These are phyloP conservation scores for Trichoderma atroviride DNA, from an alignment of 2,329 filamentous ascomycete species.

Conservation along the genomic window DNA sequence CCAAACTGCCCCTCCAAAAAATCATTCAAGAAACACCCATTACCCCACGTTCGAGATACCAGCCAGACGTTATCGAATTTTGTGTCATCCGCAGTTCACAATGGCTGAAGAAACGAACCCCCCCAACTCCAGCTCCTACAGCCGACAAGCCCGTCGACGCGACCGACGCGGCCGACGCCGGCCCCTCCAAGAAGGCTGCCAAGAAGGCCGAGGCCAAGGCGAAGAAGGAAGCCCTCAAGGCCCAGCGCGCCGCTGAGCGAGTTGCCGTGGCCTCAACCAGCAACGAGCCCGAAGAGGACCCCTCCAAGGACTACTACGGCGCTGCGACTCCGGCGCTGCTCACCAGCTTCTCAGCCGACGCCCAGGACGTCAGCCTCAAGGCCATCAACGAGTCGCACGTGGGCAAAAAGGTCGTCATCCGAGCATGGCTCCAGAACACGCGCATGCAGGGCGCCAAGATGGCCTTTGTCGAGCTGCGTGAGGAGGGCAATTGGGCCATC, in stretches of 20 bases:
- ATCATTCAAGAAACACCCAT: conserved; percentile 11
- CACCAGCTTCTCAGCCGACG: conserved; percentile 44
- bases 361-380: conserved; percentile 62
- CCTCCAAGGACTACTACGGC: conserved; percentile 79
- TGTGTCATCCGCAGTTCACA: not conserved
- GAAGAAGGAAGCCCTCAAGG: conserved; percentile 84
- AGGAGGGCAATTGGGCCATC: conserved; percentile 71
- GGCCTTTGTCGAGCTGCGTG: conserved; percentile 79
- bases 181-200: conserved; percentile 63
- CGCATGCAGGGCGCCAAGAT: conserved; percentile 64
- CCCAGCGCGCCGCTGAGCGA: conserved; percentile 70
- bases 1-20: conserved; percentile 16
- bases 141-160: conserved; percentile 1
- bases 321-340: conserved; percentile 62
- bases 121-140: conserved; percentile 2
- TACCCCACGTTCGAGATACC: conserved; percentile 19
- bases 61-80: conserved; percentile 6
- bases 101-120: conserved; percentile 24
- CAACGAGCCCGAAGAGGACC: conserved; percentile 67
- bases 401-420: conserved; percentile 72
- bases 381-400: conserved; percentile 65
- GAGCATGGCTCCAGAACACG: conserved; percentile 84
- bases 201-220: conserved; percentile 87
- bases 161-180: conserved; percentile 9
- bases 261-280: conserved; percentile 71